Evolutionary conservation across 495 filamentous ascomycete species (phyloP), one percentile per base, ranked within the genome.

Genomic region (Amorphotheca resinae): DNA sequence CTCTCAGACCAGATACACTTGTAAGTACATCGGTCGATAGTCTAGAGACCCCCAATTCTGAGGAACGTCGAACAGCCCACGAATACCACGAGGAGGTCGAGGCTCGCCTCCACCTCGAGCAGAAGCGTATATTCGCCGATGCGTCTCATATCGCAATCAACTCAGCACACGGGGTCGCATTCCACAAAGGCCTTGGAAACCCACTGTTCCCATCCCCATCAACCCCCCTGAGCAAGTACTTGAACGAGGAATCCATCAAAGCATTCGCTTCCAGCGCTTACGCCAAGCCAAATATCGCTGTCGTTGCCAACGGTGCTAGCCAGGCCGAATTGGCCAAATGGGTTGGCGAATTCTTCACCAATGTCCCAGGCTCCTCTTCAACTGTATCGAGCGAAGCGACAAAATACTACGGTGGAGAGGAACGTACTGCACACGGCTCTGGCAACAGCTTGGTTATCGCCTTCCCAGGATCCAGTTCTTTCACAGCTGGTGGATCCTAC

Each of bases 341-440:
- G 91, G 80, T 88, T 42, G 75, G 79, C 52, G 77, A 94, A 50
- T 94, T 95, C 74, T 94, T 95, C 72, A 64, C 65, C 47, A 61
- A 64, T 33, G 67, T 76, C 16, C 65, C 68, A 17, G 45, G 63
- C 16, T 58, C 59, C 23, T 28, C 50, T 7, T 52, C 42, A 12
- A 33, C 55, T 44, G 34, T 50, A 50, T 42, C 51, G 51, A 48
- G 53, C 57, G 33, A 50, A 49, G 53, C 83, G 37, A 77, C 78
- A 53, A 87, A 87, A 62, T 99, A 95, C 74, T 80, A 77, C 59
- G 91, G 91, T 55, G 91, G 91, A 54, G 85, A 99, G 71, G 82
- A 93, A 68, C 83, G 91, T 42, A 84, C 89, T 48, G 64, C 86
- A 33, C 82, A 82, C 60, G 70, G 69, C 50, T 64, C 66, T 38